Evolutionary conservation across 208 protist genomes (phyloP).

Genomic region (Trypanosoma mega): DNA sequence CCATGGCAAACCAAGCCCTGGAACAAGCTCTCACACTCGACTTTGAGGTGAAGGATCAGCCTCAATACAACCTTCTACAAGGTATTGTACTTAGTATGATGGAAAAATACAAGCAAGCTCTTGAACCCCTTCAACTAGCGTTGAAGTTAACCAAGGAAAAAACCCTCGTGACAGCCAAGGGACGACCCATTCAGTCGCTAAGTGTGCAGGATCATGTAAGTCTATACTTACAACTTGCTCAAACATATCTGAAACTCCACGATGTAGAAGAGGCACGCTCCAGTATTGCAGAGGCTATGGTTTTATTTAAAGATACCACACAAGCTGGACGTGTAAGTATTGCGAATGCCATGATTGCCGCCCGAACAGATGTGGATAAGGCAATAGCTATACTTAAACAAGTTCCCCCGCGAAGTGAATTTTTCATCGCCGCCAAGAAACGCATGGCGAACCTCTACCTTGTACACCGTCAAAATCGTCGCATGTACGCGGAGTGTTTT

Average conservation of each 20-base stretch:
- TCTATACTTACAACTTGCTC: slow-evolving; percentile 85
- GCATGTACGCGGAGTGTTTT: slow-evolving; percentile 85
- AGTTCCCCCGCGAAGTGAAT: slow-evolving; percentile 63
- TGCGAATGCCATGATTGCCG: slow-evolving; percentile 84
- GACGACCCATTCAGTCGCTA: slow-evolving; percentile 53
- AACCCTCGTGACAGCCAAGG: slow-evolving; percentile 33
- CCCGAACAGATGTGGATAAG: slow-evolving; percentile 83
- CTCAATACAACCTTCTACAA: slow-evolving; percentile 91
- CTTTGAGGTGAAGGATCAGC: slow-evolving; percentile 92
- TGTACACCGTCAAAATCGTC: slow-evolving; percentile 70
- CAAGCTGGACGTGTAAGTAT: slow-evolving; percentile 78
- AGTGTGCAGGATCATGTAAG: slow-evolving; percentile 85
- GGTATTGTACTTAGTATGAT: slow-evolving; percentile 75
- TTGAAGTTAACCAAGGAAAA: slow-evolving; percentile 29
- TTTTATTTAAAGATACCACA: slow-evolving; percentile 57
- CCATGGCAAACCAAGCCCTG: slow-evolving; percentile 76
- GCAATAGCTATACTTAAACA: slow-evolving; percentile 75
- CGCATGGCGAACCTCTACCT: slow-evolving; percentile 91
- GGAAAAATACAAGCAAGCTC: slow-evolving; percentile 65
- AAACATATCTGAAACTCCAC: slow-evolving; percentile 70
- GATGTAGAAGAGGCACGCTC: slow-evolving; percentile 78
- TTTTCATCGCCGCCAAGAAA: slow-evolving; percentile 79
- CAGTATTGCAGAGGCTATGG: slow-evolving; percentile 56
- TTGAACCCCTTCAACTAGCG: slow-evolving; percentile 63
- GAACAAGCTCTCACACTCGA: slow-evolving; percentile 92